phyloP scores from a whole-genome alignment of 441 rosid genomes.

The Adansonia madagascariensis region DNA sequence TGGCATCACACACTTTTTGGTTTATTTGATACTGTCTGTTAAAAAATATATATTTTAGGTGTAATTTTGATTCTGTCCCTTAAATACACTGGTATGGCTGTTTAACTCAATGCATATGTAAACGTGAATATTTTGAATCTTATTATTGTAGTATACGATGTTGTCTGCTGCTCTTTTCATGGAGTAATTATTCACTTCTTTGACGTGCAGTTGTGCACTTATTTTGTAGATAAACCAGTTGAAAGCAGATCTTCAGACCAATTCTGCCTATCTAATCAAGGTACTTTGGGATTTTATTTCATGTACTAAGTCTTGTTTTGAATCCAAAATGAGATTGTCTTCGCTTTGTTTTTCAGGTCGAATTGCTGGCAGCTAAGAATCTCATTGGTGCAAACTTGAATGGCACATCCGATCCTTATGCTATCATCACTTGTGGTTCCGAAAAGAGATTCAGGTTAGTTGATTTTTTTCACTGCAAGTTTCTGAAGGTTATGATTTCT shows the following conservation, averaged over 20 bases:
- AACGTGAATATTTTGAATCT: background rate
- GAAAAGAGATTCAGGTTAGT: slow-evolving; percentile 93
- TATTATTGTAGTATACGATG: slow-evolving; percentile 19
- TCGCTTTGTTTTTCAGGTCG: slow-evolving; percentile 59
- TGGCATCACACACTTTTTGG: background rate
- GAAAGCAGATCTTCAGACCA: slow-evolving; percentile 68
- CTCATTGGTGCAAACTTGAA: slow-evolving; percentile 93
- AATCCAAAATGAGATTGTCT: slow-evolving; percentile 23
- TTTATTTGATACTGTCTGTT: background rate
- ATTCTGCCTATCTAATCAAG: slow-evolving; percentile 81
- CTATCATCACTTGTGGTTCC: slow-evolving; percentile 93
- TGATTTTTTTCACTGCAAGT: slow-evolving; percentile 19
- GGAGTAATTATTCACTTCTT: slow-evolving; percentile 65
- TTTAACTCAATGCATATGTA: slow-evolving; percentile 15
- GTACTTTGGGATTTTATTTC: slow-evolving; percentile 38
- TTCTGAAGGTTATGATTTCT: background rate
- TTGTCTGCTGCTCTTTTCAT: slow-evolving; percentile 37
- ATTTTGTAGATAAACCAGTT: slow-evolving; percentile 78
- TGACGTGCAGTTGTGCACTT: slow-evolving; percentile 90
- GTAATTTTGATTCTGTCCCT: background rate
- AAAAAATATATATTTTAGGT: background rate
- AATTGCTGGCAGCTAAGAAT: slow-evolving; percentile 96
- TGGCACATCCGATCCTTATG: slow-evolving; percentile 99
- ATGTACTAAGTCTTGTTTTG: slow-evolving; percentile 11
- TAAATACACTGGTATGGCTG: slow-evolving; percentile 16